Evolutionary conservation across 208 protist genomes (phyloP), one percentile per base, ranked within the genome.

Genomic region (Trypanosoma caninum): DNA sequence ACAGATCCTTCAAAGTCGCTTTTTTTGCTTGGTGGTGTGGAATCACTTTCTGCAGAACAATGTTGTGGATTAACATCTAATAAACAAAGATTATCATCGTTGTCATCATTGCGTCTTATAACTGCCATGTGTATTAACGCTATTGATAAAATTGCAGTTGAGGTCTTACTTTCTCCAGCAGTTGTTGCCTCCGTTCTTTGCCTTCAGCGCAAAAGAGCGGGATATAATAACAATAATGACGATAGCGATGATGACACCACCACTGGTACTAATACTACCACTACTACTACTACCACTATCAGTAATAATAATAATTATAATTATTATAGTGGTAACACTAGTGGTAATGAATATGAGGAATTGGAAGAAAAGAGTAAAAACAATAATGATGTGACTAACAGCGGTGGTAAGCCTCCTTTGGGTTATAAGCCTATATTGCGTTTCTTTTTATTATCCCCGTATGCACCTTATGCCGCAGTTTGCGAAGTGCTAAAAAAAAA

Each of bases 381-480:
- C 16, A 18, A 44, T 23, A 44, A 44, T 44, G 40, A 44, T 13
- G 16, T 44, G 40, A n/a, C n/a, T n/a, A 38, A 7, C 34, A 35
- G 0, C 2, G 46, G 2, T 9, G 27, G 18, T 14, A 33, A n/a
- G 27, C 13, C 9, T n/a, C 27, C 4, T 3, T 35, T 28, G 2
- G 11, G 11, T 34, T 2, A 11, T 10, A 9, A 3, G 22, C 18
- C 2, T 30, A n/a, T 20, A 4, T 18, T 50, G 4, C 50, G 61
- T 20, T 50, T 69, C 22, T 69, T 69, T 55, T 8, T 60, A 2
- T 31, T 69, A 3, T 56, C 63, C 10, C 63, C 63, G 7, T 56
- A 53, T 25, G 53, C 35, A 22, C 45, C 63, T 3, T 69, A 56
- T 27, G 31, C 28, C 16, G 31, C 45, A 20, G 25, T 69, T 9